Percentiles rank a stretch among this genome's conserved stretches.
These are phyloP conservation scores for Centella asiatica DNA, from an alignment of 129 eudicot species.

Conservation along the genomic window DNA sequence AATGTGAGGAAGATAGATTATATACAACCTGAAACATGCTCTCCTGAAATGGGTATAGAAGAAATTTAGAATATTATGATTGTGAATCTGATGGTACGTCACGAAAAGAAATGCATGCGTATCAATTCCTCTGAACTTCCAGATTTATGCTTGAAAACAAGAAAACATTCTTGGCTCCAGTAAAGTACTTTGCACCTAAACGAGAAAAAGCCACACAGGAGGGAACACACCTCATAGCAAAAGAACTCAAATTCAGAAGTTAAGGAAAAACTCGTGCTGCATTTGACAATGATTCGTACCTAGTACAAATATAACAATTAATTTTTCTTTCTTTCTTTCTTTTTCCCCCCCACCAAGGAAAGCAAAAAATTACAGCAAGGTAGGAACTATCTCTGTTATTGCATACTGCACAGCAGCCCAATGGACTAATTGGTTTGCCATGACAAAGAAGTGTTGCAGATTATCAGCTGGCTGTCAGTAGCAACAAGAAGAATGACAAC, in stretches of 20 bases:
- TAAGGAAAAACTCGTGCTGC: background rate
- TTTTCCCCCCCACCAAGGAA: background rate
- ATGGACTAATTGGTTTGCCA: background rate
- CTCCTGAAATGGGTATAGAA: too few relatives aligned
- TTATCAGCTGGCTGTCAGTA: background rate
- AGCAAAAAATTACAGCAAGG: constrained; percentile 2
- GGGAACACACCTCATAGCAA: background rate
- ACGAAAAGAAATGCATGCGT: too few relatives aligned
- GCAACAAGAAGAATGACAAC: constrained; percentile 13
- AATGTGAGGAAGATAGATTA: too few relatives aligned
- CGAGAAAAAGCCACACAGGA: too few relatives aligned
- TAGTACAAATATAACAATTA: constrained; percentile 1
- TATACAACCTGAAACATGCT: too few relatives aligned
- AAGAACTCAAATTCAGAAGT: background rate
- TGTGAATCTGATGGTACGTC: too few relatives aligned
- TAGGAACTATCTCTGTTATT: constrained; percentile 7
- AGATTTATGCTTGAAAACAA: too few relatives aligned
- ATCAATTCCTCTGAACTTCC: too few relatives aligned
- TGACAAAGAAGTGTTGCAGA: background rate
- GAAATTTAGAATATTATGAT: too few relatives aligned
- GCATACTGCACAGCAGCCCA: background rate
- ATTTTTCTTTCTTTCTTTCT: too few relatives aligned
- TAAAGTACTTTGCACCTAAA: too few relatives aligned
- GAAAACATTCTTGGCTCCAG: too few relatives aligned
- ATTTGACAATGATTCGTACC: background rate